phyloP scores from a whole-genome alignment of 1,284 basidiomycete genomes.

The Neonothopanus nambi region DNA sequence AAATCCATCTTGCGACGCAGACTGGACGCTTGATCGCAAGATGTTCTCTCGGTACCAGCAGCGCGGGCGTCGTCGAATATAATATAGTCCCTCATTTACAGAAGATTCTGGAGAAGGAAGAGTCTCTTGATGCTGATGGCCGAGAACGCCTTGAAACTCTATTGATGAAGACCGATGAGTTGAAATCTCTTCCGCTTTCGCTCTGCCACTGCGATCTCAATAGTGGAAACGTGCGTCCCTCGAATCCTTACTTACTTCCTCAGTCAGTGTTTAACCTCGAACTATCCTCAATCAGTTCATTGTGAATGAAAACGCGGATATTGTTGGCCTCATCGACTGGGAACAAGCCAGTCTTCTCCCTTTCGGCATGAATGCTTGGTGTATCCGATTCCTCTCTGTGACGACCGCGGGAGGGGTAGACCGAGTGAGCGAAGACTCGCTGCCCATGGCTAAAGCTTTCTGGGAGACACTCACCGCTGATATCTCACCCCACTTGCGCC shows the following conservation, averaged over 20 bases:
- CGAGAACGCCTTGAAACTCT: conserved; percentile 1
- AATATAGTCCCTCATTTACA: background rate
- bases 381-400: conserved; percentile 3
- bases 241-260: too few relatives aligned
- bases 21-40: too few relatives aligned
- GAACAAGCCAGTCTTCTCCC: too few relatives aligned
- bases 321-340: too few relatives aligned
- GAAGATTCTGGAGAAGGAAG: conserved; percentile 1
- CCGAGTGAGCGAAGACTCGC: background rate
- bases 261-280: too few relatives aligned
- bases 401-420: background rate
- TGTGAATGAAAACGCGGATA: conserved; percentile 1
- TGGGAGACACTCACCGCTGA: too few relatives aligned
- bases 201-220: conserved; percentile 8
- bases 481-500: too few relatives aligned
- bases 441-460: too few relatives aligned
- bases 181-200: background rate
- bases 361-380: conserved; percentile 11
- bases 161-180: background rate
- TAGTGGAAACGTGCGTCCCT: conserved; percentile 1
- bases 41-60: background rate
- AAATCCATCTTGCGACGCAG: too few relatives aligned
- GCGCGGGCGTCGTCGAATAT: background rate
- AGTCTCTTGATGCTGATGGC: background rate
- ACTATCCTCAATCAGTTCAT: background rate